A percentile compares a stretch with the other conserved stretches of the same genome.
Evolutionary conservation across 179 eudicot species (phyloP).

Genomic region (Camellia oleifera): DNA sequence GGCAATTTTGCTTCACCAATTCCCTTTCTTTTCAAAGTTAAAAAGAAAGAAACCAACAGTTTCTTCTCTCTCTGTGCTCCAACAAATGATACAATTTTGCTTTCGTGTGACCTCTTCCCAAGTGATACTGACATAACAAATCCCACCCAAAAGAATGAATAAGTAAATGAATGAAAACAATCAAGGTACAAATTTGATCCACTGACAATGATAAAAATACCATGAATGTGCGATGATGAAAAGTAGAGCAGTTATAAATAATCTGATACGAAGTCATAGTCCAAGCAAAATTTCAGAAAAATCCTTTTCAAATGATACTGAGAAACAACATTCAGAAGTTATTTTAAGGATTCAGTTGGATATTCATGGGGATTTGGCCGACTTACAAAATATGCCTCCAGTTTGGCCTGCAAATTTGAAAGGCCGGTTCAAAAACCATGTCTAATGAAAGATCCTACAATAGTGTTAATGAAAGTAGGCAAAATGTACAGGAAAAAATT

Average conservation of each 20-base stretch:
- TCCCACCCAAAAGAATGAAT: too few species aligned
- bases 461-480: too few species aligned
- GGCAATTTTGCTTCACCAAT: neutral
- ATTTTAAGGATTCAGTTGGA: neutral
- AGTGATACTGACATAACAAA: too few species aligned
- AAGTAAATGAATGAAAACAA: neutral
- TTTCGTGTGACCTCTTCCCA: too few species aligned
- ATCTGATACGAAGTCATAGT: neutral
- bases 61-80: too few species aligned
- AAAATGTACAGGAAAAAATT: neutral
- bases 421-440: neutral
- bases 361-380: neutral
- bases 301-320: neutral
- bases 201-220: neutral
- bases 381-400: neutral
- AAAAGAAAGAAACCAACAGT: too few species aligned
- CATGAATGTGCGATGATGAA: neutral
- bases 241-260: neutral
- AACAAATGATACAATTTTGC: too few species aligned
- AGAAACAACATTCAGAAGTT: neutral
- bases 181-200: conserved; percentile 9
- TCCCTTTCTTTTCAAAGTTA: neutral
- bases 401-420: conserved; percentile 5
- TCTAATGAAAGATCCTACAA: neutral
- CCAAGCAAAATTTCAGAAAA: neutral